Evolutionary conservation across 768 basidiomycete genomes (phyloP).

Genomic region (Lentinula aciculospora): DNA sequence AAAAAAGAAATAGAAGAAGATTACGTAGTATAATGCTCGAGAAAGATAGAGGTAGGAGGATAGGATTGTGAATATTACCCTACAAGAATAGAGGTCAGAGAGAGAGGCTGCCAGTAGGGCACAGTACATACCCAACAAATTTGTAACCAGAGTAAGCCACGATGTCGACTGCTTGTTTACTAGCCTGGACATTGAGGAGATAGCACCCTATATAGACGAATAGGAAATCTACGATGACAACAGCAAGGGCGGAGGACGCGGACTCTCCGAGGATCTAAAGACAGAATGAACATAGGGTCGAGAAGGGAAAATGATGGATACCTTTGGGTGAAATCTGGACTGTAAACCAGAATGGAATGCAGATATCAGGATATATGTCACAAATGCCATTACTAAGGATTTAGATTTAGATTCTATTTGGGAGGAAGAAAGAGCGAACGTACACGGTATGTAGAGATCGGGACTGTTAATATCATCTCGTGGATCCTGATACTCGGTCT

Average conservation of each 20-base stretch:
- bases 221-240: slow-evolving; percentile 83
- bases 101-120: background rate
- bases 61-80: slow-evolving; percentile 68
- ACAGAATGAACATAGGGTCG: background rate
- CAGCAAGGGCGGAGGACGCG: slow-evolving; percentile 77
- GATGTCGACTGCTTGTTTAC: slow-evolving; percentile 69
- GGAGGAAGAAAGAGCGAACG: slow-evolving; percentile 12
- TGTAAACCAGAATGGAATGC: slow-evolving; percentile 82
- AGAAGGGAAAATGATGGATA: slow-evolving; percentile 9
- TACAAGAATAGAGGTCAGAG: slow-evolving; percentile 21
- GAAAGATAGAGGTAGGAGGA: slow-evolving; percentile 8
- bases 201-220: slow-evolving; percentile 92
- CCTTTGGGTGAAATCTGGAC: slow-evolving; percentile 77
- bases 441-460: slow-evolving; percentile 94
- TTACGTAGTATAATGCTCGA: slow-evolving; percentile 49
- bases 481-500: slow-evolving; percentile 81
- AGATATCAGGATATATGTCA: slow-evolving; percentile 89
- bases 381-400: slow-evolving; percentile 81
- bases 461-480: slow-evolving; percentile 94
- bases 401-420: too few relatives aligned
- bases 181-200: slow-evolving; percentile 78
- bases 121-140: slow-evolving; percentile 75
- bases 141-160: slow-evolving; percentile 96
- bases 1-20: slow-evolving; percentile 82
- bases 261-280: slow-evolving; percentile 72